Conservation (phyloP, 202 grass and related monocot species). For the Schoenoplectus tabernaemontani region DNA sequence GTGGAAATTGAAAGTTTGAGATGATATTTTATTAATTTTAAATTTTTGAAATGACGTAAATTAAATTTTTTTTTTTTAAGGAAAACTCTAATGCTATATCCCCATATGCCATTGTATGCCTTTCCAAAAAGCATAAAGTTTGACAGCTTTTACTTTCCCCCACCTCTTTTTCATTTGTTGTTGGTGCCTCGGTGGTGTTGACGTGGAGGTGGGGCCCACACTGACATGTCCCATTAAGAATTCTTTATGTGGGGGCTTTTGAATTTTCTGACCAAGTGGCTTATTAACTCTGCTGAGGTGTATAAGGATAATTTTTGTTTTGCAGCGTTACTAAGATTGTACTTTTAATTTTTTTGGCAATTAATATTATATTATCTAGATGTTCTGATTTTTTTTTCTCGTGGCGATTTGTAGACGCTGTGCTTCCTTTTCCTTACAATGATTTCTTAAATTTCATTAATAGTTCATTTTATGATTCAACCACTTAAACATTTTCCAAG, state of each 20-base stretch:
- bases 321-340: background rate
- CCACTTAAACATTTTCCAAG: background rate
- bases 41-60: too few relatives aligned
- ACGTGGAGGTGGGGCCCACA: conserved; percentile 2
- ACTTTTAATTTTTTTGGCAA: background rate
- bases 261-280: background rate
- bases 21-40: too few relatives aligned
- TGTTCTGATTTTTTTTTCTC: background rate
- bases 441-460: background rate
- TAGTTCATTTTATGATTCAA: background rate
- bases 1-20: too few relatives aligned
- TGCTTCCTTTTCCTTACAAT: background rate
- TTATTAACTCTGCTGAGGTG: background rate
- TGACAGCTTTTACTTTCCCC: background rate
- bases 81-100: background rate
- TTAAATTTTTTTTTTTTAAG: too few relatives aligned
- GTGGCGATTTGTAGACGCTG: background rate
- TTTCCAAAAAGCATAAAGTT: conserved; percentile 5
- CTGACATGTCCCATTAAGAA: conserved; percentile 11
- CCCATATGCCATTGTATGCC: background rate
- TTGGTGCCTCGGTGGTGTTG: conserved; percentile 3
- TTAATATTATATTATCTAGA: background rate
- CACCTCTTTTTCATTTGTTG: background rate
- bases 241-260: background rate
- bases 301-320: background rate